A percentile compares a stretch with the other conserved stretches of the same genome.
phyloP scores from a whole-genome alignment of 176 grass and related monocot genomes.

The Triticum aestivum region IWGSC_CS_RefSeq_v2.1 NC_057798.1:502347887-502348386 shows the following conservation, averaged over 20 bases:
- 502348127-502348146: background rate
- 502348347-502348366: background rate
- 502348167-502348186: background rate
- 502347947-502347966: too few relatives aligned
- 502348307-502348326: background rate
- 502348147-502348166: too few relatives aligned
- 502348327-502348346: background rate
- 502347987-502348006: too few relatives aligned
- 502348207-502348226: background rate
- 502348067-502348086: background rate
- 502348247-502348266: too few relatives aligned
- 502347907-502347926: too few relatives aligned
- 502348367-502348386: background rate
- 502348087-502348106: background rate
- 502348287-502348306: background rate
- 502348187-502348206: background rate
- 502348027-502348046: background rate
- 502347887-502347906: too few relatives aligned
- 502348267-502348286: background rate
- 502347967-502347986: too few relatives aligned
- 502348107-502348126: too few relatives aligned
- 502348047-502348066: background rate
- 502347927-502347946: too few relatives aligned
- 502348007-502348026: too few relatives aligned
- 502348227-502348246: background rate